Percentiles rank a stretch among this genome's conserved stretches.
Evolutionary conservation across 176 grass and related monocot species (phyloP).

Genomic region (Tillandsia leiboldiana): DNA sequence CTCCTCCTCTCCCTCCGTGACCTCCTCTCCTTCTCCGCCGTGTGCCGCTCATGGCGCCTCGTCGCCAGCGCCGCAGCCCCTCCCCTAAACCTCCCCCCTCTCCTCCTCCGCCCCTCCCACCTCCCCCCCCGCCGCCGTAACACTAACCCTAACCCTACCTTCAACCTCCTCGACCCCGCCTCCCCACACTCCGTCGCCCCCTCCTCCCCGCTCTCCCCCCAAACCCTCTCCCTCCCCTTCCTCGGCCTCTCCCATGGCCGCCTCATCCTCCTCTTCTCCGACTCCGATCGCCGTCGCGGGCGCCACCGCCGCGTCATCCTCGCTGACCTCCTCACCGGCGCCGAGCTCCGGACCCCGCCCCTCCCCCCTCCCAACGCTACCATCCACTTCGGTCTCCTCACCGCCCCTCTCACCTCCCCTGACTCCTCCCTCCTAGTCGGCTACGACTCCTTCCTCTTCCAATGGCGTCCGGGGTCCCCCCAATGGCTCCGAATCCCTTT

Average conservation of each 20-base stretch:
- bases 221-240: slow-evolving; percentile 12
- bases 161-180: not conserved
- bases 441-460: slow-evolving; percentile 16
- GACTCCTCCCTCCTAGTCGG: slow-evolving; percentile 31
- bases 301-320: slow-evolving; percentile 20
- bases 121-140: slow-evolving; percentile 7
- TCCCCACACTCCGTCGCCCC: not conserved
- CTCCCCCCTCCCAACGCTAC: not conserved
- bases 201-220: not conserved
- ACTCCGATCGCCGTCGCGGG: slow-evolving; percentile 21
- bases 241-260: slow-evolving; percentile 42
- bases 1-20: slow-evolving; percentile 45
- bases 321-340: slow-evolving; percentile 33
- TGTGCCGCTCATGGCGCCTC: slow-evolving; percentile 43
- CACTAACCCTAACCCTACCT: not conserved
- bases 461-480: slow-evolving; percentile 31
- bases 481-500: slow-evolving; percentile 21
- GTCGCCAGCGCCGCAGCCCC: slow-evolving; percentile 24
- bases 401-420: slow-evolving; percentile 29
- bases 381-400: slow-evolving; percentile 11
- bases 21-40: slow-evolving; percentile 30
- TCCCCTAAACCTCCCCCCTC: slow-evolving; percentile 30
- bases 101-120: slow-evolving; percentile 7
- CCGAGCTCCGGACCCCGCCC: slow-evolving; percentile 23
- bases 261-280: slow-evolving; percentile 27